phyloP scores from a whole-genome alignment of 257 asterid genomes.

The Hygrophila difformis region DNA sequence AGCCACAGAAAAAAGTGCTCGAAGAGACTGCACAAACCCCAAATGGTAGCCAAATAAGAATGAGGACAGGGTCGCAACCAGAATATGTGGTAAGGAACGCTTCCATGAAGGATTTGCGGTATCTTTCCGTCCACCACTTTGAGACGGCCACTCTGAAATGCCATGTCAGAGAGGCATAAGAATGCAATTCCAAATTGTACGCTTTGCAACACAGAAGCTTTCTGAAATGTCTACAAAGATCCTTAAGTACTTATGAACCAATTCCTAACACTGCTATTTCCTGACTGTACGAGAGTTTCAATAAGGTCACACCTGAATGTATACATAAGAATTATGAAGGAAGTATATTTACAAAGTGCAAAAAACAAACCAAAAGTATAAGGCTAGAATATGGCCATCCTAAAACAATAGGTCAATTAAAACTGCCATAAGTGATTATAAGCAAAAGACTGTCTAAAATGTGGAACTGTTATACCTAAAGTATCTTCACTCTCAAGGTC shows the following conservation, averaged over 20 bases:
- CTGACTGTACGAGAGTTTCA: background rate
- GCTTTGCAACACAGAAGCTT: background rate
- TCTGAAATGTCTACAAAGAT: conserved; percentile 4
- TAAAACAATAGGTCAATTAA: background rate
- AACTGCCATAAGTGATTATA: background rate
- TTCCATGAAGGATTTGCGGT: conserved; percentile 78
- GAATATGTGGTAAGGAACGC: conserved; percentile 75
- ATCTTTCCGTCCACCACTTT: conserved; percentile 37
- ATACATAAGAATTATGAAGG: too few relatives aligned
- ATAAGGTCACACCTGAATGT: background rate
- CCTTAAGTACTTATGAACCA: conserved; percentile 17
- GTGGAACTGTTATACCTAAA: conserved; percentile 25
- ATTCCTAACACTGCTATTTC: background rate
- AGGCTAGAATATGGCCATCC: background rate
- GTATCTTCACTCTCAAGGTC: conserved; percentile 33
- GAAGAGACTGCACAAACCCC: conserved; percentile 49
- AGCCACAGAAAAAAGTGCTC: conserved; percentile 5
- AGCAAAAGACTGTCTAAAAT: background rate
- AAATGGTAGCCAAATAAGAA: conserved; percentile 90
- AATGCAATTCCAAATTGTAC: conserved; percentile 25
- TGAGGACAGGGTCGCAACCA: conserved; percentile 81
- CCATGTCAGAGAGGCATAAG: conserved; percentile 10
- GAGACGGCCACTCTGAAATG: conserved; percentile 34
- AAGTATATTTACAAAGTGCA: too few relatives aligned
- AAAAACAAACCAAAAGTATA: background rate